Conservation (phyloP, 768 basidiomycete genomes). For the Pisolithus tinctorius region DNA sequence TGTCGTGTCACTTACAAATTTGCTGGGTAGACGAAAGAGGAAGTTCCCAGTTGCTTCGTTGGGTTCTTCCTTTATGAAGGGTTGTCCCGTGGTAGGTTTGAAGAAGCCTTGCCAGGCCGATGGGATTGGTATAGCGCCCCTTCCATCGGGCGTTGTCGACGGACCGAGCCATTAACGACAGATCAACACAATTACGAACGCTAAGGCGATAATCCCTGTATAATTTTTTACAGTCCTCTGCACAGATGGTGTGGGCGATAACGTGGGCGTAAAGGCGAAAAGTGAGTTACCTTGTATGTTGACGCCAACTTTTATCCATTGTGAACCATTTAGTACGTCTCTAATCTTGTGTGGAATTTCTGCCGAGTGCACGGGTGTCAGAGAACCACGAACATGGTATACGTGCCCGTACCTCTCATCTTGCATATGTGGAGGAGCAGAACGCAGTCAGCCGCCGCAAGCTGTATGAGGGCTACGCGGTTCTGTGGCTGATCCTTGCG, state of each 20-base stretch:
- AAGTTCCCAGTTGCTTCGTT: conserved; percentile 66
- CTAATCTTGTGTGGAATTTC: conserved; percentile 49
- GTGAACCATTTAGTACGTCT: conserved; percentile 44
- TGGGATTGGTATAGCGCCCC: conserved; percentile 51
- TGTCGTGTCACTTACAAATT: conserved; percentile 45
- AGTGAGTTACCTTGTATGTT: conserved; percentile 54
- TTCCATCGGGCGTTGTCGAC: conserved; percentile 71
- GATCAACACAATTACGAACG: conserved; percentile 54
- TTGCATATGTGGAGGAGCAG: no score
- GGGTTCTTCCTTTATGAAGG: conserved; percentile 54
- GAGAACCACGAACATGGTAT: conserved; percentile 37
- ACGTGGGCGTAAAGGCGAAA: not conserved
- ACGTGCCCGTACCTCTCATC: conserved; percentile 36
- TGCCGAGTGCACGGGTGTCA: conserved; percentile 13
- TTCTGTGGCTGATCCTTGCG: conserved; percentile 50
- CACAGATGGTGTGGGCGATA: not conserved
- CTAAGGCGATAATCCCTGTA: conserved; percentile 38
- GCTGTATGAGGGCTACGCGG: conserved; percentile 42
- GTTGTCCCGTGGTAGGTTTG: conserved; percentile 49
- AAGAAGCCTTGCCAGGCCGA: conserved; percentile 63
- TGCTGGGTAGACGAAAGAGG: conserved; percentile 39
- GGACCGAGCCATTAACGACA: conserved; percentile 60
- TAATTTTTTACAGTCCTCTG: conserved; percentile 67
- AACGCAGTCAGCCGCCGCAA: no score
- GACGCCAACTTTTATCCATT: conserved; percentile 64